phyloP scores from a whole-genome alignment of 2,329 filamentous ascomycete species.

The Teratosphaeria gauchensis region DNA sequence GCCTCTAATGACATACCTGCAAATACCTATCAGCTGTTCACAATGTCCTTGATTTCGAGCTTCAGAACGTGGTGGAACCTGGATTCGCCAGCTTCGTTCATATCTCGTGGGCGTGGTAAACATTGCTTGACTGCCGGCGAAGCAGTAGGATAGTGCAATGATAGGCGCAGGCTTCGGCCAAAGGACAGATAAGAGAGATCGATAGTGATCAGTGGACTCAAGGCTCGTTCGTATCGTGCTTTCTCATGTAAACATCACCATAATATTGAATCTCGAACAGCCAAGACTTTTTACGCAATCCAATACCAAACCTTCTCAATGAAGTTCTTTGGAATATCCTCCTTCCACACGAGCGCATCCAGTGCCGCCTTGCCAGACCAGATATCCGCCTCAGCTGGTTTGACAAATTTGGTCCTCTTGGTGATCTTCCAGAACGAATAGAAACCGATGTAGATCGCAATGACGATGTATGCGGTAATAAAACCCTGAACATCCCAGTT shows the following conservation, averaged over 20 bases:
- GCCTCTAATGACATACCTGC: background rate
- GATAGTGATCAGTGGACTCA: background rate
- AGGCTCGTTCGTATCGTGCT: background rate
- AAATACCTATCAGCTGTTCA: background rate
- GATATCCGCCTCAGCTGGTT: constrained; percentile 34
- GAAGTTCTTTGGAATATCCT: constrained; percentile 32
- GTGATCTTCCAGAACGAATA: constrained; percentile 57
- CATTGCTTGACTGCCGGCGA: background rate
- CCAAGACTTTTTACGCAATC: constrained; percentile 21
- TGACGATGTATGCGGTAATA: constrained; percentile 10
- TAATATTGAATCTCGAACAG: background rate
- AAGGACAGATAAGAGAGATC: background rate
- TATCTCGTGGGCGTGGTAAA: background rate
- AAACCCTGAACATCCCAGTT: constrained; percentile 9
- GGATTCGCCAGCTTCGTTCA: background rate
- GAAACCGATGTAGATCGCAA: constrained; percentile 29
- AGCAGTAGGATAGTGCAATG: background rate
- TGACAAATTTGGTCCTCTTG: constrained; percentile 49
- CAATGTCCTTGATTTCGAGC: background rate
- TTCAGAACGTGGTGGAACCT: no score
- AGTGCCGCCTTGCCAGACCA: constrained; percentile 38
- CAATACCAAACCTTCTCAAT: constrained; percentile 42
- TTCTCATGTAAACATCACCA: background rate
- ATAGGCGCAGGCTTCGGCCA: background rate
- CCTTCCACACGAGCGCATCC: constrained; percentile 37